Conservation (phyloP, 371 early-diverging fungal species). For the Zychaea mexicana region DNA sequence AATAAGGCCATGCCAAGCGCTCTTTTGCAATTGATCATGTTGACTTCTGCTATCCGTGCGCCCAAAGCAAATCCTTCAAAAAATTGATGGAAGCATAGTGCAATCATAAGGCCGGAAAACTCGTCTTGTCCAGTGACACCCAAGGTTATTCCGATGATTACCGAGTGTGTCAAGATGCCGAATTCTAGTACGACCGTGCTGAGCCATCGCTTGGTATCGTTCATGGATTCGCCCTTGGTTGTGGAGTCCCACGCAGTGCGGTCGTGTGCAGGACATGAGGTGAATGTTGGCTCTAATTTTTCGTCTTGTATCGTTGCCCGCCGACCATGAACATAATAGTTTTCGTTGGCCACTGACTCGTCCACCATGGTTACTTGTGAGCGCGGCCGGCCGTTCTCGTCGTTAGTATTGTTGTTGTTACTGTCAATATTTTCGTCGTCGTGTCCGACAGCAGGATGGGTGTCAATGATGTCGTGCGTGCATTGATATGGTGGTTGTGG, state of each 20-base stretch:
- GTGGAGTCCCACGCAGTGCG: neutral
- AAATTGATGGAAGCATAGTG: conserved; percentile 81
- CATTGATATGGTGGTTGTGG: neutral
- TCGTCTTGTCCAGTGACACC: conserved; percentile 22
- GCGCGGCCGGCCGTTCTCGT: neutral
- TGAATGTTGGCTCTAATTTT: neutral
- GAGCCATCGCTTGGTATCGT: conserved; percentile 13
- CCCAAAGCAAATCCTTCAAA: conserved; percentile 73
- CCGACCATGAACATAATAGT: neutral
- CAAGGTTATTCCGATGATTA: conserved; percentile 82
- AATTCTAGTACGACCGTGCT: conserved; percentile 57
- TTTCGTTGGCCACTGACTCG: neutral
- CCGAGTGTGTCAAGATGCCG: conserved; percentile 81
- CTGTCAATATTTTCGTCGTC: neutral
- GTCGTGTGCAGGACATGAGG: neutral
- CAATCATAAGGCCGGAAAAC: conserved; percentile 62
- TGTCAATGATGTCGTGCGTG: conserved; percentile 16
- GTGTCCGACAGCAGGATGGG: neutral
- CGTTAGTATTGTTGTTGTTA: neutral
- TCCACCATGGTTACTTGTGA: neutral
- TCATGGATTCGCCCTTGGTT: neutral
- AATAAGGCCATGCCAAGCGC: conserved; percentile 43
- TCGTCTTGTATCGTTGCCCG: neutral
- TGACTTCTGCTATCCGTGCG: conserved; percentile 68
- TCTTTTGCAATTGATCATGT: conserved; percentile 48